Percentiles rank a stretch among this genome's conserved stretches.
These are phyloP conservation scores for Mariannaea elegans DNA, from an alignment of 2,329 filamentous ascomycete genomes.

Conservation along the genomic window DNA sequence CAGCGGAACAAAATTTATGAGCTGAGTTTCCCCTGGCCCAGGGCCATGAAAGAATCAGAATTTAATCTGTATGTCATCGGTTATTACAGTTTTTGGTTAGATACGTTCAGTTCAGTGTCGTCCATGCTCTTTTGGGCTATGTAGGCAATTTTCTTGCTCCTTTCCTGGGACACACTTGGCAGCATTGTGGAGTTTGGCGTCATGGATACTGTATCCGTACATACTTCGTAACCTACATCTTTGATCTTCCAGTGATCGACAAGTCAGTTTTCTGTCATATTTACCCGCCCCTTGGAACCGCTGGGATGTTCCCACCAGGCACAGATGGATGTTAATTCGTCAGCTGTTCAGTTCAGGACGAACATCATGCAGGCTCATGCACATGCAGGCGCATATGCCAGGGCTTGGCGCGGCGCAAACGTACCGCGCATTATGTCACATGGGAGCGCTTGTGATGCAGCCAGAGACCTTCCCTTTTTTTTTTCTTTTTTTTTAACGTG, in stretches of 20 bases:
- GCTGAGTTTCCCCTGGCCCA: no score
- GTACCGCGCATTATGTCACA: slow-evolving; percentile 3
- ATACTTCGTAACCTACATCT: no score
- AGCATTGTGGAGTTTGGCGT: no score
- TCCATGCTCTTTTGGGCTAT: no score
- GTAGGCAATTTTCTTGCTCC: background rate
- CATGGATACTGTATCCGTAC: no score
- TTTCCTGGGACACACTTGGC: no score
- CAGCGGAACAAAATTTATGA: background rate
- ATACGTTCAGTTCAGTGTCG: no score
- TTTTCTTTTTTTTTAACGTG: background rate
- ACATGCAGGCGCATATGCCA: slow-evolving; percentile 12
- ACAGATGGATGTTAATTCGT: slow-evolving; percentile 4
- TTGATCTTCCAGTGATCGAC: background rate
- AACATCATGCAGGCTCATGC: slow-evolving; percentile 13
- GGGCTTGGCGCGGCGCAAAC: slow-evolving; percentile 8
- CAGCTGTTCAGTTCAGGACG: slow-evolving; percentile 1
- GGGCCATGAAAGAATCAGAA: no score
- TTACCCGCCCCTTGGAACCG: background rate
- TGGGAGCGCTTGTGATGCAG: background rate
- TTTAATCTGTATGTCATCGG: no score
- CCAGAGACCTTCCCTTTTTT: background rate
- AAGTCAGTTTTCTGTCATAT: slow-evolving; percentile 16
- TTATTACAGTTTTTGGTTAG: no score
- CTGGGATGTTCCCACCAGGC: background rate